phyloP scores from a whole-genome alignment of 2,329 filamentous ascomycete genomes.

The Myriangium duriaei region DNA sequence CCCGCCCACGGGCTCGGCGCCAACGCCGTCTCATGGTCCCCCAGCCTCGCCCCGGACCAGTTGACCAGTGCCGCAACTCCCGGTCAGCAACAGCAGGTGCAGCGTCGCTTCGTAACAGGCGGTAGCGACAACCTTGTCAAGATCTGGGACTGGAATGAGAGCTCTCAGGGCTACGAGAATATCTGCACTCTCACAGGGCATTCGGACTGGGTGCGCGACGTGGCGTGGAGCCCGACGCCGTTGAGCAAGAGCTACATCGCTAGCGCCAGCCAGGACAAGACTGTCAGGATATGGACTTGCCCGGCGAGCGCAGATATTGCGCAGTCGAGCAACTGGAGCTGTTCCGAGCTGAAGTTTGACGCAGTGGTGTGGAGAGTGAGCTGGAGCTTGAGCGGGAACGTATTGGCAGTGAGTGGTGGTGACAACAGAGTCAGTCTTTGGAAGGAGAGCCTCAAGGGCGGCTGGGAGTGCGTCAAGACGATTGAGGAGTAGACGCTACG shows the following conservation, averaged over 20 bases:
- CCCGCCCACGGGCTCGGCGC: conserved; percentile 86
- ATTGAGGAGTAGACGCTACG: conserved; percentile 47
- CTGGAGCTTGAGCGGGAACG: conserved; percentile 95
- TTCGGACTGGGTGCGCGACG: conserved; percentile 92
- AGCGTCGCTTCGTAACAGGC: conserved; percentile 82
- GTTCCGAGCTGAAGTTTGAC: conserved; percentile 77
- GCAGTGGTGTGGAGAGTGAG: conserved; percentile 88
- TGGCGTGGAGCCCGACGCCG: conserved; percentile 92
- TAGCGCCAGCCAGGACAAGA: conserved; percentile 90
- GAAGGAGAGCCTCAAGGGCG: conserved; percentile 95
- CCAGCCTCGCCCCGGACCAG: conserved; percentile 69
- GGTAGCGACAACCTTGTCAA: conserved; percentile 89
- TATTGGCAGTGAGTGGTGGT: conserved; percentile 80
- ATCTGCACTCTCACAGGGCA: conserved; percentile 63
- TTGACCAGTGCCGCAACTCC: conserved; percentile 56
- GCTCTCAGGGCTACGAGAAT: conserved; percentile 22
- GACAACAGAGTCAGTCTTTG: conserved; percentile 96
- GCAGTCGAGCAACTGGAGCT: conserved; percentile 59
- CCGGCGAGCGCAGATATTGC: conserved; percentile 27
- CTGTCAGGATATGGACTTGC: conserved; percentile 86
- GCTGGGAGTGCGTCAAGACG: conserved; percentile 95
- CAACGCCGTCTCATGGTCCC: conserved; percentile 93
- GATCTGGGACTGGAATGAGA: conserved; percentile 72
- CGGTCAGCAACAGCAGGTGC: conserved; percentile 32
- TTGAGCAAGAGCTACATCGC: conserved; percentile 95